phyloP scores from a whole-genome alignment of 179 eudicot species.

The Spinacia oleracea region DNA sequence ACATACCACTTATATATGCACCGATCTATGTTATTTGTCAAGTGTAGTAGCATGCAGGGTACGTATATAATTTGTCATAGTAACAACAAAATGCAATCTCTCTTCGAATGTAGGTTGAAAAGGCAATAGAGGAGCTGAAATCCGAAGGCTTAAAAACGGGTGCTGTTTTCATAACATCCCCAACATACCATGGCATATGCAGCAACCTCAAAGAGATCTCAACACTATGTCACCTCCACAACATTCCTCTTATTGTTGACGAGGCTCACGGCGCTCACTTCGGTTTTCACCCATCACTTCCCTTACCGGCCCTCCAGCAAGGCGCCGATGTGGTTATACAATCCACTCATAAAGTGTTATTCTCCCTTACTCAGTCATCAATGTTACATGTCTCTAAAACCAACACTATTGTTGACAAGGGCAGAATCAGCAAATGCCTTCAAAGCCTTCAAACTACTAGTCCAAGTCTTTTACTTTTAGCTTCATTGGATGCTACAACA shows the following conservation, averaged over 20 bases:
- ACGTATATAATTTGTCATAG: too few species aligned
- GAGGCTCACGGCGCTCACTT: slow-evolving; percentile 92
- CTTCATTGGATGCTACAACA: slow-evolving; percentile 28
- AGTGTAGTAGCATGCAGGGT: too few species aligned
- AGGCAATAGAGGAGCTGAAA: slow-evolving; percentile 51
- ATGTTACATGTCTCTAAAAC: slow-evolving; percentile 59
- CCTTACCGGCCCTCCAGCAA: slow-evolving; percentile 62
- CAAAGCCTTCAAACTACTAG: slow-evolving; percentile 66
- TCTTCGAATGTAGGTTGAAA: slow-evolving; percentile 49
- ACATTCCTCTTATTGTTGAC: slow-evolving; percentile 69
- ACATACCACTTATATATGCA: too few species aligned
- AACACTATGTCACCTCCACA: slow-evolving; percentile 44
- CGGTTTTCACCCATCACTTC: slow-evolving; percentile 60
- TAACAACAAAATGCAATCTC: too few species aligned
- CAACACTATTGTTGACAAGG: slow-evolving; percentile 40
- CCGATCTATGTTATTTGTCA: too few species aligned
- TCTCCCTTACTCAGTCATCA: slow-evolving; percentile 71
- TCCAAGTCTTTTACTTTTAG: slow-evolving; percentile 62
- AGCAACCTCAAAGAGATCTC: slow-evolving; percentile 55
- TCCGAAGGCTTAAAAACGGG: slow-evolving; percentile 54
- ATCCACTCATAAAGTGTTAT: slow-evolving; percentile 68
- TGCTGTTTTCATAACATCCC: slow-evolving; percentile 69
- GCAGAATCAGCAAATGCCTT: slow-evolving; percentile 53
- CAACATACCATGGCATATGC: slow-evolving; percentile 78
- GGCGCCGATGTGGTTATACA: slow-evolving; percentile 71